Conservation (phyloP, 495 filamentous ascomycete genomes). For the Penicillium robsamsonii region DNA sequence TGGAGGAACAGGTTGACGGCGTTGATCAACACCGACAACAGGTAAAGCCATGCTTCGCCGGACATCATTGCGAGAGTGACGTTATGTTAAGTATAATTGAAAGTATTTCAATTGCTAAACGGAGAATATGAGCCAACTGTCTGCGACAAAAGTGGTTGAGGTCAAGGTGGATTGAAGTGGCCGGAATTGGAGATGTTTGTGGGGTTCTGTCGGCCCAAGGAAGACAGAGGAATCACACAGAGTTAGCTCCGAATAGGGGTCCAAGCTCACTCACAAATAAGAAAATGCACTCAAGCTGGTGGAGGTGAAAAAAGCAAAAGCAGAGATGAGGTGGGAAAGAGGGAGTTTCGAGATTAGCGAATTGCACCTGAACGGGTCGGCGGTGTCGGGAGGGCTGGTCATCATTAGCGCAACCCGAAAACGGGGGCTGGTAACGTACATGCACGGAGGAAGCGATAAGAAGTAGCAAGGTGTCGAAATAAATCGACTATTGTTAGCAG, state of each 20-base stretch:
- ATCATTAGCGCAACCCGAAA: constrained; percentile 20
- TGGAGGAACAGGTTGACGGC: constrained; percentile 99
- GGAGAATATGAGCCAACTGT: constrained; percentile 11
- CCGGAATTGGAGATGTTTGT: constrained; percentile 33
- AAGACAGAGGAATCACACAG: constrained; percentile 24
- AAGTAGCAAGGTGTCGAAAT: not conserved
- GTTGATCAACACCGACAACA: constrained; percentile 98
- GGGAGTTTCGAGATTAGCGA: constrained; percentile 22
- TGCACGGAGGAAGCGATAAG: not conserved
- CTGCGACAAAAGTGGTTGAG: constrained; percentile 8
- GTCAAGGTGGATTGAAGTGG: constrained; percentile 17
- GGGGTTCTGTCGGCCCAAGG: constrained; percentile 22
- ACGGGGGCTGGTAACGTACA: constrained; percentile 10
- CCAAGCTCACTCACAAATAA: constrained; percentile 24
- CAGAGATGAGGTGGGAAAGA: constrained; percentile 13
- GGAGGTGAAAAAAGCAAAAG: constrained; percentile 1
- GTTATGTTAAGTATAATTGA: not conserved
- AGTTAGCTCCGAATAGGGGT: constrained; percentile 3
- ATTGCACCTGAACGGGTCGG: constrained; percentile 25
- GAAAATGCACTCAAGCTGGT: constrained; percentile 2
- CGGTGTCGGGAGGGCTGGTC: constrained; percentile 18
- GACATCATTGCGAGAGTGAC: constrained; percentile 67
- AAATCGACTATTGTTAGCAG: not conserved
- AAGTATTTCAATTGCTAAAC: constrained; percentile 13
- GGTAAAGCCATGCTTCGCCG: constrained; percentile 98